Base-by-base conservation (phyloP, 116 monocot species). In the Papilionanthe hybrid region DNA sequence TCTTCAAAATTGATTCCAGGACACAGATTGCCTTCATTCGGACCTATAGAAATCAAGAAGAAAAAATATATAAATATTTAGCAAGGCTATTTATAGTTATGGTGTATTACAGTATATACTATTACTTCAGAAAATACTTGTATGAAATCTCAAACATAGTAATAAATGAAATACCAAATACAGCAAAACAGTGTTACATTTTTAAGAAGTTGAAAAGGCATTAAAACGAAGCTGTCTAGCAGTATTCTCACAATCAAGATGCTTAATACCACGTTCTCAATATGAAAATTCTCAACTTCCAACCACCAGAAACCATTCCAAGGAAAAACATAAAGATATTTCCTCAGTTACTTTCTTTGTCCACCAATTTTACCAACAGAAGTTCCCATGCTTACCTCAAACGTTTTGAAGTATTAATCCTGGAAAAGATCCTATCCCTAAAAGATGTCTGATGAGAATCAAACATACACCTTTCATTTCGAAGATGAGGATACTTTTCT, bases 21-120 rank as follows among this genome's bases (percentile, higher is more conserved):
- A 94, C 92, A 88, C 97, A 94, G 19, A 94, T 85, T 50, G 97
- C 97, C 84, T 97, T 97, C 97, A 97, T 92, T 30, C 97, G 87
- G 29, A 94, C 97, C 97, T 97, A 68, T 97, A 68, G 20, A 87
- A 85, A 83, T 11, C 57, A 41, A 79, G 63, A 55, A 72, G 56
- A 4, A 32, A 68, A 55, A 80, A 83, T 1, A 76, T 77, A 13
- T 19, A 10, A 29, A 20, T 22, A 7, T 56, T 58, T 73, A 78
- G 50, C 77, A 67, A 56, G 10, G 57, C 4, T 42, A 49, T 18
- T 72, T 17, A 27, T 72, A 68, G 10, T 68, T 68, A 29, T 30
- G 27, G 15, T 9, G 4, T 12, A 68, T 68, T 68, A 30, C 29
- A 11, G 9, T 69, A 32, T 17, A 69, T 18, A 32, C 18, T 37